phyloP scores from a whole-genome alignment of 2,329 filamentous ascomycete genomes.

The Colletotrichum tropicicola region DNA sequence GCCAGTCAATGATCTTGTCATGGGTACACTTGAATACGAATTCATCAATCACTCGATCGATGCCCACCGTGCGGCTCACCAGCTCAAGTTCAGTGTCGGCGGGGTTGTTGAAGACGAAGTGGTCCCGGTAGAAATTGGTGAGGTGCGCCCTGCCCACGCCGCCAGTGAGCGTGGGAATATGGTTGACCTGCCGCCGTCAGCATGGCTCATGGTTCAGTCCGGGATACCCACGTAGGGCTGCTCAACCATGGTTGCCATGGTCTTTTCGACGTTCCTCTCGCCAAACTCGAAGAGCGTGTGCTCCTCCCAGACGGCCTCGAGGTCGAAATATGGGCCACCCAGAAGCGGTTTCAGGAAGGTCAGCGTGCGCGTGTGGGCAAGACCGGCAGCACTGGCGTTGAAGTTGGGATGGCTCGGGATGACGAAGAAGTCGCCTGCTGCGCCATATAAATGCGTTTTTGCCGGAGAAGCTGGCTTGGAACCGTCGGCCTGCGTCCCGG shows the following conservation, averaged over 20 bases:
- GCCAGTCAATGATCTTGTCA: conserved; percentile 70
- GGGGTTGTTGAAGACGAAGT: conserved; percentile 81
- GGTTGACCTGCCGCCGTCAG: conserved; percentile 19
- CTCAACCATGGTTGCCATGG: conserved; percentile 84
- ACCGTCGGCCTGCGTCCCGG: neutral
- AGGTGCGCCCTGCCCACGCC: conserved; percentile 73
- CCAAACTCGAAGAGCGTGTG: conserved; percentile 78
- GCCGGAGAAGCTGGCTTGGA: neutral
- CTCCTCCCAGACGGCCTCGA: conserved; percentile 83
- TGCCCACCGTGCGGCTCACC: conserved; percentile 75
- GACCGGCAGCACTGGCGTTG: conserved; percentile 60
- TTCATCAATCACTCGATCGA: conserved; percentile 77
- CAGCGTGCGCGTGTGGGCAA: conserved; percentile 74
- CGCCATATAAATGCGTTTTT: conserved; percentile 51
- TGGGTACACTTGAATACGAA: conserved; percentile 75
- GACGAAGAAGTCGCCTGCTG: conserved; percentile 48
- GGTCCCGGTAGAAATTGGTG: conserved; percentile 74
- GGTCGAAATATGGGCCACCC: conserved; percentile 74
- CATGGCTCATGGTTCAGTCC: neutral
- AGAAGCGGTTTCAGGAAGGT: conserved; percentile 71
- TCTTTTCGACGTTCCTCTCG: conserved; percentile 73
- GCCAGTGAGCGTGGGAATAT: conserved; percentile 60
- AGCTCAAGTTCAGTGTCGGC: conserved; percentile 73
- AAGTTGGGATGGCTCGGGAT: conserved; percentile 61
- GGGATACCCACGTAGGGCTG: conserved; percentile 74